Evolutionary conservation across 2,329 filamentous ascomycete species (phyloP), one percentile per base, ranked within the genome.

Genomic region (Cladobotryum mycophilum): DNA sequence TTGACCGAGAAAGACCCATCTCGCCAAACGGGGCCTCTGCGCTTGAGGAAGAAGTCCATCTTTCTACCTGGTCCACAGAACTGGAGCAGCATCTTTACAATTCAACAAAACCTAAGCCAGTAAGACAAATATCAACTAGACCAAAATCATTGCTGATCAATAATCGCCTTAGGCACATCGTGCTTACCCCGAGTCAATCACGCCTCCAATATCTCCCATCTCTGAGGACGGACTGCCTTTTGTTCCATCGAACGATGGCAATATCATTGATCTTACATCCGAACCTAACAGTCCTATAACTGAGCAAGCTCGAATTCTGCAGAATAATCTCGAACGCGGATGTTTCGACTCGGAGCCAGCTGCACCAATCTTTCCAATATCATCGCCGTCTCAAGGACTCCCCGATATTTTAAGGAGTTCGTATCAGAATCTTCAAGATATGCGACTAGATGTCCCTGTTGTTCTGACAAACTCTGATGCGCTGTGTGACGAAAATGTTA

Each of bases 221-320:
- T 60, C 58, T 4, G 57, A 60, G 2, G 48, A 57, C 6, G 4
- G 40, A 7, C 50, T 47, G 7, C 46, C 49, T 1, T 65, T 60
- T 45, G 25, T 63, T n/a, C 64, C 61, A 1, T 40, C 51, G 7
- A 37, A 46, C 1, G 49, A 53, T 1, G 52, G 52, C 20, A 53
- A 57, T 5, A 14, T 57, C 3, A 59, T 70, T 3, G 61, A 66
- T 35, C 48, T 64, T 1, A 61, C 61, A 25, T 66, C 66, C 0
- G 65, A 67, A 2, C 63, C 67, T 12, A 53, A 41, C 13, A 69
- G 56, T 18, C 63, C 65, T 2, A n/a, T 42, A 6, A 44, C 51
- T 4, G 3, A 22, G 1, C 18, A 38, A 1, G 42, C 50, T 41
- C 22, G 48, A 9, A 42, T 47, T 33, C 14, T 60, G 6, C 41